Conservation (phyloP, 2,329 filamentous ascomycete species). For the Fonsecaea pedrosoi region DNA sequence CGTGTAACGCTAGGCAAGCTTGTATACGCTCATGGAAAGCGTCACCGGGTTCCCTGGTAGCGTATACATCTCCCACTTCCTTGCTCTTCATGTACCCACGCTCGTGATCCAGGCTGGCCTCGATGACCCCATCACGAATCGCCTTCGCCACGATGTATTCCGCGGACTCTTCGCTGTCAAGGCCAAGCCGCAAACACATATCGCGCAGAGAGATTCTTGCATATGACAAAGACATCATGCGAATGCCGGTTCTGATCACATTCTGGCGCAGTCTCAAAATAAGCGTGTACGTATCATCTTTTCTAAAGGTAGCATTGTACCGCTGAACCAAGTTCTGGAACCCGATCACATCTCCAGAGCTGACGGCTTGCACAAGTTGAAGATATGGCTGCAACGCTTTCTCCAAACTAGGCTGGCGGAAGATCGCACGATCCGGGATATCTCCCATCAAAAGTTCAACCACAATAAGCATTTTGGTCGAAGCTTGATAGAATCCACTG, state of each 20-base stretch:
- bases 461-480: slow-evolving; percentile 93
- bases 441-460: slow-evolving; percentile 98
- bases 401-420: slow-evolving; percentile 88
- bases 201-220: slow-evolving; percentile 95
- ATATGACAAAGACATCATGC: slow-evolving; percentile 98
- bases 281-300: slow-evolving; percentile 92
- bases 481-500: slow-evolving; percentile 92
- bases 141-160: slow-evolving; percentile 99
- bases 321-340: slow-evolving; percentile 86
- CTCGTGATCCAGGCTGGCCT: slow-evolving; percentile 92
- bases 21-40: slow-evolving; percentile 96
- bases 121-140: slow-evolving; percentile 95
- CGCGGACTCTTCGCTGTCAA: slow-evolving; percentile 94
- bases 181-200: slow-evolving; percentile 91
- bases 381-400: slow-evolving; percentile 90
- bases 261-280: slow-evolving; percentile 95
- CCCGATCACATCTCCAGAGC: slow-evolving; percentile 92
- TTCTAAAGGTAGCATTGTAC: slow-evolving; percentile 83
- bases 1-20: slow-evolving; percentile 88
- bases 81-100: slow-evolving; percentile 98
- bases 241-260: slow-evolving; percentile 98
- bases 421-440: slow-evolving; percentile 92
- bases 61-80: slow-evolving; percentile 93
- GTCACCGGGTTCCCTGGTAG: slow-evolving; percentile 92
- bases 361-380: slow-evolving; percentile 89